phyloP scores from a whole-genome alignment of 371 early-diverging fungal genomes.

The Mucor ambiguus region DNA sequence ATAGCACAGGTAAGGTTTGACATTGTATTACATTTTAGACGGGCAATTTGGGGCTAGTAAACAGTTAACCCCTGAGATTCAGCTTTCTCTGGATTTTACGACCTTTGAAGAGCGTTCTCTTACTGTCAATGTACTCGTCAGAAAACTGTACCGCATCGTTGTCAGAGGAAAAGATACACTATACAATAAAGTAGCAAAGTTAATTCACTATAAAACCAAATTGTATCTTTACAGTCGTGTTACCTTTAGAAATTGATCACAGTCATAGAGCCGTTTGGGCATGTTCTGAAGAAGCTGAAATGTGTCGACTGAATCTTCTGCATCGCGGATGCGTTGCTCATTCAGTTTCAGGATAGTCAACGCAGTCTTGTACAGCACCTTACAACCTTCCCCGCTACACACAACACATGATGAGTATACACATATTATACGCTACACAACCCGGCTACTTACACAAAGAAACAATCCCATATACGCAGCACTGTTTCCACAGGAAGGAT shows the following conservation, averaged over 20 bases:
- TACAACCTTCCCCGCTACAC: constrained; percentile 68
- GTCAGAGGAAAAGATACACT: constrained; percentile 22
- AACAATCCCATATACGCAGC: constrained; percentile 82
- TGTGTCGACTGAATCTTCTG: constrained; percentile 67
- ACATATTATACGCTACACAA: background rate
- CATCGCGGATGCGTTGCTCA: constrained; percentile 61
- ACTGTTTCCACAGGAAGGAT: constrained; percentile 80
- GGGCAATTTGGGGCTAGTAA: no score
- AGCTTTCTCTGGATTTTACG: constrained; percentile 11
- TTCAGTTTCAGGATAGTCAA: constrained; percentile 76
- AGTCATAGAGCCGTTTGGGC: constrained; percentile 70
- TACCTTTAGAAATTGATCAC: constrained; percentile 71
- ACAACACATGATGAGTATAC: background rate
- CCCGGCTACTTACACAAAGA: constrained; percentile 62
- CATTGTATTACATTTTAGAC: no score
- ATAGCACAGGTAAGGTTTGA: no score
- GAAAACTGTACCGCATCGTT: constrained; percentile 13
- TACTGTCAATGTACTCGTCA: constrained; percentile 16
- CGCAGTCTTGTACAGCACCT: constrained; percentile 76
- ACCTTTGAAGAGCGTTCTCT: constrained; percentile 17
- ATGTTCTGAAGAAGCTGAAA: constrained; percentile 66
- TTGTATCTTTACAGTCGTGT: background rate
- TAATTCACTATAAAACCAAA: background rate
- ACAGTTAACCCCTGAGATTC: background rate
- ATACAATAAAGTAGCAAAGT: background rate